Evolutionary conservation across 2,329 filamentous ascomycete genomes (phyloP), one percentile per base, ranked within the genome.

Genomic region (Nigrograna mackinnonii): DNA sequence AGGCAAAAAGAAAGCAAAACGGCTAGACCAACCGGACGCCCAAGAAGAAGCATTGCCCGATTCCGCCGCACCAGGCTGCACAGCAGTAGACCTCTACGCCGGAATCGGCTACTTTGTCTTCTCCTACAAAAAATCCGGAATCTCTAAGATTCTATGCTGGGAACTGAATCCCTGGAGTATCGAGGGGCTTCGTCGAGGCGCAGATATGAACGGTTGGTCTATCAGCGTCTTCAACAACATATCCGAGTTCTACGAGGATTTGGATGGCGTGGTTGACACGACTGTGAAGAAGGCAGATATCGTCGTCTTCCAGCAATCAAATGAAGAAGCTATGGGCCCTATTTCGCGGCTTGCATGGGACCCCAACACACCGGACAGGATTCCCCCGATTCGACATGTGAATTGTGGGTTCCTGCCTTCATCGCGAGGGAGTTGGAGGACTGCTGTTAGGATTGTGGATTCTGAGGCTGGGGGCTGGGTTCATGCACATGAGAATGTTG

Each of bases 61-160:
- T 17, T 17, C 9, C 31, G 9, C 31, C 7, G 9, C 31, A 7
- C 54, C 35, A 41, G 2, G 31, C n/a, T 54, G 53, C 37, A 21
- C 55, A 46, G 72, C 69, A 2, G 80, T 95, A 1, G 92, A 97
- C 66, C 72, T 97, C 46, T 96, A 95, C 71, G 89, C 88, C 0
- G 92, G 92, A 0, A 96, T 96, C 51, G 92, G 92, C 4, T 96
- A 96, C 69, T 96, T 97, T 69, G 82, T 87, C 3, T 95, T 96
- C 60, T 87, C 83, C 22, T 96, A 96, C 68, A 79, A 85, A 5
- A 77, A 74, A 45, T 79, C 86, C 14, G 90, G 89, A 0, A 72
- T 91, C 57, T 72, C 57, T 6, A 73, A 79, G 36, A 86, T 96
- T 1, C 73, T 94, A 31, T 89, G 90, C 55, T 97, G 89, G 87